Evolutionary conservation across 768 basidiomycete species (phyloP), one percentile per base, ranked within the genome.

Genomic region (Suillus weaverae): DNA sequence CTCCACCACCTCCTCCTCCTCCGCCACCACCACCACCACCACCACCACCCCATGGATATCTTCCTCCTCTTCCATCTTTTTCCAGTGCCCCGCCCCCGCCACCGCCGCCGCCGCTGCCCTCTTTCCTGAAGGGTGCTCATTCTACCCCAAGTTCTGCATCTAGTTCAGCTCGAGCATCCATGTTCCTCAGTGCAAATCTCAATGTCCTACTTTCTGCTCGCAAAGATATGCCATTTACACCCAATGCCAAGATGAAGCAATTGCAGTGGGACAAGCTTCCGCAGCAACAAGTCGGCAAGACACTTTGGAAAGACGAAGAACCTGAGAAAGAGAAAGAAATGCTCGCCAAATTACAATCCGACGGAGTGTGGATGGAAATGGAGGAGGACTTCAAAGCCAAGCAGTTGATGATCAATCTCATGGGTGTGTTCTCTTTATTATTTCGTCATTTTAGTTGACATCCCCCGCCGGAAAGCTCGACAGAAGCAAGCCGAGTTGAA

Each of bases 221-320:
- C 57, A 98, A 98, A 77, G 93, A 94, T 71, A 86, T 97, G 72
- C 83, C 87, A 4, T 84, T 95, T 50, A 89, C 92, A 38, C 92
- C 96, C 2, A 89, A 85, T 65, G 91, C 87, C 41, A 95, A 95
- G 83, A 95, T 98, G 92, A 98, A 98, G 74, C 95, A 98, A 74
- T 81, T 99, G 62, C 96, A 98, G 73, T 99, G 97, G 97, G 96
- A 98, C 74, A 99, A 98, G 72, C 83, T 99, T n/a, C 89, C 92
- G 30, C 94, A 94, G 64, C 89, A 91, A 68, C 89, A 92, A 70
- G 89, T 94, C 39, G 81, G 81, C 1, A 91, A 90, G 73, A 99
- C 96, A 0, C 79, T 98, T 16, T 99, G 95, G 92, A 90, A 83
- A 61, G 84, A 84, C 44, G 92, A 94, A 65, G 79, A 81, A 61